These are phyloP conservation scores for Sporopachydermia lactativora DNA, from an alignment of 805 yeast genomes.

Conservation along the genomic window DNA sequence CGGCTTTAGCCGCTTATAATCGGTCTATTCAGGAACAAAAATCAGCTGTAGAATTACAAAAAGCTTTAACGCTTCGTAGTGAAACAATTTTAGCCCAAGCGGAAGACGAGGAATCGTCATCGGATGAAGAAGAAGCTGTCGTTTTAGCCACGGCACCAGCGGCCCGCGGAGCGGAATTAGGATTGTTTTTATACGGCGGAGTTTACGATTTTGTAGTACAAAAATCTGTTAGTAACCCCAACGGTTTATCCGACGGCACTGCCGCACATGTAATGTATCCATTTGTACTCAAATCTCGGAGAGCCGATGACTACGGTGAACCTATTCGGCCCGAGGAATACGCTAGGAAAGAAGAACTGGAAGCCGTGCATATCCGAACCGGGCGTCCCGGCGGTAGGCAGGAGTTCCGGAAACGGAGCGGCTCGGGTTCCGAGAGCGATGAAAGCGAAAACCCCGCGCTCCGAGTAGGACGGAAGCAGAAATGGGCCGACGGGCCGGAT, in stretches of 20 bases:
- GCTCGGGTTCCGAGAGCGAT: constrained; percentile 11
- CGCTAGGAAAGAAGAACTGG: constrained; percentile 35
- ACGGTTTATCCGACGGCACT: constrained; percentile 27
- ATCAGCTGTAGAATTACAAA: constrained; percentile 14
- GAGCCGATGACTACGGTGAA: constrained; percentile 82
- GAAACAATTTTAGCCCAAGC: constrained; percentile 22
- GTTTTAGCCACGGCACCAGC: not conserved
- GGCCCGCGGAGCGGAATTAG: constrained; percentile 10
- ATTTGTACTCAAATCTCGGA: constrained; percentile 38
- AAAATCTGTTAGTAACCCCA: constrained; percentile 15
- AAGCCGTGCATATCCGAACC: constrained; percentile 13
- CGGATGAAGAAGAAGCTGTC: constrained; percentile 16
- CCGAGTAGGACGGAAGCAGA: constrained; percentile 21
- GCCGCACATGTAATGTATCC: constrained; percentile 59
- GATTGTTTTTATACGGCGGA: constrained; percentile 15
- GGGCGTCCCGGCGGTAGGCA: not conserved
- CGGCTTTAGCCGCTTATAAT: constrained; percentile 17
- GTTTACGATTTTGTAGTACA: constrained; percentile 43
- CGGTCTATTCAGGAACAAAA: constrained; percentile 12
- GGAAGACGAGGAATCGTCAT: constrained; percentile 16
- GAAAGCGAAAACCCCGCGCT: constrained; percentile 13
- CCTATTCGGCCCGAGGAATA: constrained; percentile 54
- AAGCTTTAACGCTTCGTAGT: constrained; percentile 23
- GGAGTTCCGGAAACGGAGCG: constrained; percentile 1
- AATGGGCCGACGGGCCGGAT: constrained; percentile 20